These are phyloP conservation scores for Citrullus amarus DNA, from an alignment of 306 rosid genomes.

Conservation along the genomic window DNA sequence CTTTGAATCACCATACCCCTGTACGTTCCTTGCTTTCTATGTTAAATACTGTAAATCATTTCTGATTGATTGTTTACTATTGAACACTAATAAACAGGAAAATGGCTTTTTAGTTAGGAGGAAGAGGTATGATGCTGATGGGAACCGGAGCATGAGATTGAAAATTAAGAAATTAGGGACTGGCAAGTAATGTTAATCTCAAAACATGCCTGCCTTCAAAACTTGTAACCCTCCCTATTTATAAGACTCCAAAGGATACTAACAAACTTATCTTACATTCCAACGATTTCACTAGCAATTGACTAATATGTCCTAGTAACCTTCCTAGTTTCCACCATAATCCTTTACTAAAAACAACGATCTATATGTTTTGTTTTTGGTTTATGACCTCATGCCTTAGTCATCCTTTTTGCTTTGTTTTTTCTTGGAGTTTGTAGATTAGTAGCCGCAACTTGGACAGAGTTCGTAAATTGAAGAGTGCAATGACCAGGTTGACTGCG, in stretches of 20 bases:
- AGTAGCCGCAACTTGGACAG: conserved; percentile 95
- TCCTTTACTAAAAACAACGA: background rate
- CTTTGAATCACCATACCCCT: background rate
- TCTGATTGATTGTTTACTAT: background rate
- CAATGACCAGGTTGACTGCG: conserved; percentile 96
- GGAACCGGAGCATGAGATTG: background rate
- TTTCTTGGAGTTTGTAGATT: conserved; percentile 39
- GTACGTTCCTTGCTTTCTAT: background rate
- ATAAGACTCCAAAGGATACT: background rate
- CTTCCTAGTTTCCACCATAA: background rate
- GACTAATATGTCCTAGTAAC: background rate
- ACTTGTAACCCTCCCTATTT: background rate
- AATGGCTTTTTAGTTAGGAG: background rate
- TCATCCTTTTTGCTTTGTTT: background rate
- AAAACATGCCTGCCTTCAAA: background rate
- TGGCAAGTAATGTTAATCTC: background rate
- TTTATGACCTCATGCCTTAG: background rate
- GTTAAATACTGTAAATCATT: background rate
- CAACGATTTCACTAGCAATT: background rate
- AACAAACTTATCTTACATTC: background rate
- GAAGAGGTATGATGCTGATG: background rate
- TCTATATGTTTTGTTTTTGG: background rate
- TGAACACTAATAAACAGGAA: background rate
- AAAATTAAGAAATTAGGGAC: background rate
- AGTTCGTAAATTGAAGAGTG: conserved; percentile 92